Percentiles rank a stretch among this genome's conserved stretches.
These are phyloP conservation scores for Lasiodiplodia sp. DNA, from an alignment of 2,329 filamentous ascomycete species.

Conservation along the genomic window DNA sequence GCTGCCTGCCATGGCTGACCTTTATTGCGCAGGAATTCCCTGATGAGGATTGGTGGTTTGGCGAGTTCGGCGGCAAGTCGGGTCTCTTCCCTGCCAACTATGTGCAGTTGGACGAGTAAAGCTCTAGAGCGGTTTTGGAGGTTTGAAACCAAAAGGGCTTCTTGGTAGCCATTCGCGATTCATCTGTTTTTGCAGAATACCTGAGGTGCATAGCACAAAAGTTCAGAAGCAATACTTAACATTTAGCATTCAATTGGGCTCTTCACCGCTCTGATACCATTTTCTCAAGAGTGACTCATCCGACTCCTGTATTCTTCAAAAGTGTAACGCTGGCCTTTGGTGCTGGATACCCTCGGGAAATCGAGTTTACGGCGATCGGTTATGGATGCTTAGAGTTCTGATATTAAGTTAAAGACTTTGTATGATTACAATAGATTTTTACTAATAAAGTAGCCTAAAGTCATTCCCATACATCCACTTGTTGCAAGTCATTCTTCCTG, in stretches of 20 bases:
- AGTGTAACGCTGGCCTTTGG: too few species aligned
- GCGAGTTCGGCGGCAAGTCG: constrained; percentile 77
- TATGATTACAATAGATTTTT: too few species aligned
- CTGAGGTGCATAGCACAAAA: constrained; percentile 20
- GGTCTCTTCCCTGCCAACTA: constrained; percentile 77
- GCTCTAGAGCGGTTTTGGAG: neutral
- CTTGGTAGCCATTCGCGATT: neutral
- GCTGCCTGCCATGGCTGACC: neutral
- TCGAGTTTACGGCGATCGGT: too few species aligned
- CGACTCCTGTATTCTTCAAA: too few species aligned
- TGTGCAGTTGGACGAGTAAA: constrained; percentile 55
- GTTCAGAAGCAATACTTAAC: constrained; percentile 4
- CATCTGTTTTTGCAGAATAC: constrained; percentile 17
- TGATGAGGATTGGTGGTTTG: constrained; percentile 99
- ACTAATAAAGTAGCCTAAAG: too few species aligned
- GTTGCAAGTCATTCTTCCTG: too few species aligned
- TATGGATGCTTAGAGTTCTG: too few species aligned
- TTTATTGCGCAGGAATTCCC: constrained; percentile 76
- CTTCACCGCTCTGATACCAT: neutral
- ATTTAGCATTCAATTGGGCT: neutral
- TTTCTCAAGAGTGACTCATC: too few species aligned
- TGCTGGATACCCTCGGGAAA: too few species aligned
- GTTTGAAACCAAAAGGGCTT: neutral
- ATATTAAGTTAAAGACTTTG: too few species aligned
- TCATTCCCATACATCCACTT: too few species aligned